phyloP scores from a whole-genome alignment of 495 filamentous ascomycete species.

The Cercophora sp. region DNA sequence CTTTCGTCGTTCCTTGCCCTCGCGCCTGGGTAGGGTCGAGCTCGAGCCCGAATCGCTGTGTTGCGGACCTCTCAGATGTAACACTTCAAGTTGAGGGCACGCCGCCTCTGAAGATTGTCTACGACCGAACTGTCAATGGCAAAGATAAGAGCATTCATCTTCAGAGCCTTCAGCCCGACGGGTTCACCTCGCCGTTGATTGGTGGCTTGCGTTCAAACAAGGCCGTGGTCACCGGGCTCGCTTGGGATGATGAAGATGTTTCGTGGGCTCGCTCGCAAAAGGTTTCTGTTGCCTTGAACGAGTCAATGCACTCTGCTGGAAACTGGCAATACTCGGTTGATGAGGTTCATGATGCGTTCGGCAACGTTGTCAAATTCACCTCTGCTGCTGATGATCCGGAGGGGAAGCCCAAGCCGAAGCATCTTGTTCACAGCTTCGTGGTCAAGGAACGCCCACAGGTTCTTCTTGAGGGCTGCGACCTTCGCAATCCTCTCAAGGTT shows the following conservation, averaged over 20 bases:
- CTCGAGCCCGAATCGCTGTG: conserved; percentile 62
- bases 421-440: conserved; percentile 70
- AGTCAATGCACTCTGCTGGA: conserved; percentile 72
- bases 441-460: conserved; percentile 82
- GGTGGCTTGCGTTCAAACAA: conserved; percentile 50
- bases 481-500: conserved; percentile 73
- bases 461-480: conserved; percentile 68
- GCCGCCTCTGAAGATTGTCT: conserved; percentile 87
- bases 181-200: conserved; percentile 70
- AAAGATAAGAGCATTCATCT: conserved; percentile 73
- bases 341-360: conserved; percentile 83
- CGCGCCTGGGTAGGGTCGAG: conserved; percentile 65
- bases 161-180: conserved; percentile 88
- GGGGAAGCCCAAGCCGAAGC: conserved; percentile 50
- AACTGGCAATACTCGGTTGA: conserved; percentile 87
- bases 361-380: conserved; percentile 83
- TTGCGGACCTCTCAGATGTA: conserved; percentile 81
- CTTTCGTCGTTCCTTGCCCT: conserved; percentile 80
- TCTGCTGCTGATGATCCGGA: conserved; percentile 60
- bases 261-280: conserved; percentile 75
- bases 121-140: conserved; percentile 76
- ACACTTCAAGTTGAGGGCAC: conserved; percentile 79
- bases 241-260: conserved; percentile 62
- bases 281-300: conserved; percentile 77
- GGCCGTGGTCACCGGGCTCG: conserved; percentile 48